Evolutionary conservation across 106 monocot species (phyloP).

Genomic region (Alisma plantagoaquatica): DNA sequence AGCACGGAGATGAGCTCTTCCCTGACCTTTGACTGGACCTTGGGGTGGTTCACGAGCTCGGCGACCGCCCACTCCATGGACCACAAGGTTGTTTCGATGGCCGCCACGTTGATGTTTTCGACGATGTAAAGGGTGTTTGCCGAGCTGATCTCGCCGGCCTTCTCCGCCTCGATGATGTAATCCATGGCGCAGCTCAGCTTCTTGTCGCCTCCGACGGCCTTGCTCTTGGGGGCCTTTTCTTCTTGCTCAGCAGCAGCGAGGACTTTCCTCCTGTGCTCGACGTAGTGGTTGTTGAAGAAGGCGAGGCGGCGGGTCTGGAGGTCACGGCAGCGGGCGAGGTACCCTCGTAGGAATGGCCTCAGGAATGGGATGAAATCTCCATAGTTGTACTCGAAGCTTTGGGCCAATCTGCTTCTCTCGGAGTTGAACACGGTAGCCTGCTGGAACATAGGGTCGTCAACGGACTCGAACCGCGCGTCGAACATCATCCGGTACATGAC

Average conservation of each 20-base stretch:
- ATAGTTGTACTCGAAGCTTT: constrained; percentile 42
- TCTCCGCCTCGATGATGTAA: constrained; percentile 36
- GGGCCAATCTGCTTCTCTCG: constrained; percentile 37
- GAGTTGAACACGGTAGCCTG: constrained; percentile 42
- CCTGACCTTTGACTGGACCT: constrained; percentile 33
- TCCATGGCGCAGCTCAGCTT: constrained; percentile 52
- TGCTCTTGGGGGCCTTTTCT: not conserved
- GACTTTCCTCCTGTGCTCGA: constrained; percentile 40
- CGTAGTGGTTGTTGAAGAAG: constrained; percentile 64
- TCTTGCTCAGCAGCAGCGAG: not conserved
- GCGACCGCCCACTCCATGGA: constrained; percentile 70
- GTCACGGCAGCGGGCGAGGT: constrained; percentile 51
- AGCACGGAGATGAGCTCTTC: constrained; percentile 24
- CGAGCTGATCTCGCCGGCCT: constrained; percentile 44
- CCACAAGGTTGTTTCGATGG: constrained; percentile 70
- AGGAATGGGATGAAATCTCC: constrained; percentile 35
- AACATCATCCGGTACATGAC: constrained; percentile 78
- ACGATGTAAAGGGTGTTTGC: constrained; percentile 67
- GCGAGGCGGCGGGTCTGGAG: constrained; percentile 44
- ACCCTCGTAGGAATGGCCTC: constrained; percentile 28
- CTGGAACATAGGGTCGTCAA: constrained; percentile 40
- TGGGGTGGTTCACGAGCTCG: constrained; percentile 62
- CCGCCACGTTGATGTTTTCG: constrained; percentile 74
- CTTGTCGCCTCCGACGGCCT: constrained; percentile 5
- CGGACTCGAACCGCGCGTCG: constrained; percentile 40